These are phyloP conservation scores for Umbellularia californica DNA, from an alignment of 164 flowering plant genomes.

Conservation along the genomic window DNA sequence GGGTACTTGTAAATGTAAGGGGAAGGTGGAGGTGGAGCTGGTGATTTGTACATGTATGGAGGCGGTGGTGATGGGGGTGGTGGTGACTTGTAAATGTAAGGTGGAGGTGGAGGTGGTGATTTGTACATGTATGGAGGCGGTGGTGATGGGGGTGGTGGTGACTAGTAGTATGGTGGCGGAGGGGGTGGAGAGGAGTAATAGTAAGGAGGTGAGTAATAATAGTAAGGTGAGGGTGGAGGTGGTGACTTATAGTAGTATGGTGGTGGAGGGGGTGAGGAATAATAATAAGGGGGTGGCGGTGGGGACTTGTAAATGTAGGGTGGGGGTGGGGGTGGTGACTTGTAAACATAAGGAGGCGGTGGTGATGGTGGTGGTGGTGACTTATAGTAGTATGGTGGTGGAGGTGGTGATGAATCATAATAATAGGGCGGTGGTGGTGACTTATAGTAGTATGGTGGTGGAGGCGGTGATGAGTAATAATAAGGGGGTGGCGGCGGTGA, in stretches of 20 bases:
- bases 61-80: conserved; percentile 3
- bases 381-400: no score
- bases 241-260: no score
- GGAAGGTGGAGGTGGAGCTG: background rate
- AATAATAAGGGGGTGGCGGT: no score
- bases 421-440: no score
- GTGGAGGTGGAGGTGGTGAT: conserved; percentile 8
- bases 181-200: no score
- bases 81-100: conserved; percentile 6
- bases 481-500: no score
- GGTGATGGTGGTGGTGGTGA: background rate
- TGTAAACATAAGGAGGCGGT: background rate
- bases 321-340: background rate
- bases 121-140: conserved; percentile 3
- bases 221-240: background rate
- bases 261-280: no score
- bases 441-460: no score
- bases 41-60: conserved; percentile 1
- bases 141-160: no score
- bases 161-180: no score
- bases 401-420: no score
- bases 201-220: background rate
- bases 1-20: background rate
- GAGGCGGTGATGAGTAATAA: no score
- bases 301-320: background rate